Percentiles rank a stretch among this genome's conserved stretches.
Evolutionary conservation across 2,329 filamentous ascomycete species (phyloP).

Genomic region (Rhytidhysteron rufulum): DNA sequence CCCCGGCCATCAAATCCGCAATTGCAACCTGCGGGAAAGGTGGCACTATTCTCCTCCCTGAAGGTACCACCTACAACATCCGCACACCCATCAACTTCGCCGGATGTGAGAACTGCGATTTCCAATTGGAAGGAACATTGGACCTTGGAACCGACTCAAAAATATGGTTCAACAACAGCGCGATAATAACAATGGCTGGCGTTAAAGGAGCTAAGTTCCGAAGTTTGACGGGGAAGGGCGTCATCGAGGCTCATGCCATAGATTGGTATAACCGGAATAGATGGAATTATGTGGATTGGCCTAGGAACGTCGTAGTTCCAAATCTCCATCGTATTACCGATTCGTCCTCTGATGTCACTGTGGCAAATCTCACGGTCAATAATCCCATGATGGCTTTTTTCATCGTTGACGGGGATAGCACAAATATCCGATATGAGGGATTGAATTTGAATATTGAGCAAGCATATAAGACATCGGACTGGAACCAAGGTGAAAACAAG

Average conservation of each 20-base stretch:
- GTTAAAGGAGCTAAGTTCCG: constrained; percentile 37
- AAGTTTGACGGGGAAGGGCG: constrained; percentile 38
- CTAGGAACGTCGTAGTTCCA: too few relatives aligned
- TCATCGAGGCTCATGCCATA: constrained; percentile 49
- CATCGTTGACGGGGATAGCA: constrained; percentile 33
- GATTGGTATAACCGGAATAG: too few relatives aligned
- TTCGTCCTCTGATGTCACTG: constrained; percentile 30
- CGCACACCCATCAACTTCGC: constrained; percentile 42
- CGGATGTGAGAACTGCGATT: constrained; percentile 40
- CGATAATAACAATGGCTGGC: constrained; percentile 38
- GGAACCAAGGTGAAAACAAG: background rate
- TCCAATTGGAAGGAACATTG: constrained; percentile 44
- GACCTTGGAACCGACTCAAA: constrained; percentile 35
- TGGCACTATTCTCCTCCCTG: constrained; percentile 45
- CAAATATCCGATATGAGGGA: constrained; percentile 32
- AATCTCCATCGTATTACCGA: constrained; percentile 42
- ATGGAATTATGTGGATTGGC: too few relatives aligned
- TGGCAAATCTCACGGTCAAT: constrained; percentile 36
- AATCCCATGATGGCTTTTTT: constrained; percentile 46
- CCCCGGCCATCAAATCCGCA: constrained; percentile 42
- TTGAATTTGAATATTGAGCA: constrained; percentile 37
- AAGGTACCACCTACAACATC: constrained; percentile 40
- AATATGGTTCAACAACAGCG: constrained; percentile 40
- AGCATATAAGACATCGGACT: background rate
- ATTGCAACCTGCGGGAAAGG: constrained; percentile 41